Conservation (phyloP, 495 filamentous ascomycete species). For the Entonaema liquescens region DNA sequence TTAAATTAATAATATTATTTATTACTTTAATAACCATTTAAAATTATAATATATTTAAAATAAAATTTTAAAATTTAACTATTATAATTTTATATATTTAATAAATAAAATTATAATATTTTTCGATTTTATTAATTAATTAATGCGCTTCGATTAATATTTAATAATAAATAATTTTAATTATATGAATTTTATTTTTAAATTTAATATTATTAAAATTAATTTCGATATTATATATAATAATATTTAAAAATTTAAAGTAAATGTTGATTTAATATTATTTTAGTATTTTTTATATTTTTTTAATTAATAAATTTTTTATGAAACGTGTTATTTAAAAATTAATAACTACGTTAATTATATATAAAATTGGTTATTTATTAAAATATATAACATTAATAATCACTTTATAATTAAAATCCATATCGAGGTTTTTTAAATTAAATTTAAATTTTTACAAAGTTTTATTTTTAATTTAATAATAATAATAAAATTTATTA, state of each 20-base stretch:
- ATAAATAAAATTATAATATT: not conserved
- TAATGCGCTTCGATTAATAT: no score
- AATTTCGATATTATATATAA: no score
- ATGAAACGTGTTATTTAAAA: not conserved
- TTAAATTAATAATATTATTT: not conserved
- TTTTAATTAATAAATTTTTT: not conserved
- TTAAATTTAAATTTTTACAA: not conserved
- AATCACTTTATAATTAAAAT: not conserved
- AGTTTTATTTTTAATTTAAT: not conserved
- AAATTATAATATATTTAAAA: not conserved
- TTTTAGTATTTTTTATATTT: not conserved
- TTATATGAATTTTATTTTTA: no score
- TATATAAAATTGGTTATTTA: not conserved
- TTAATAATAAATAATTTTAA: no score
- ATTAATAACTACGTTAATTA: not conserved
- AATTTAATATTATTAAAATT: no score
- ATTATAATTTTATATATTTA: not conserved
- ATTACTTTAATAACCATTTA: not conserved
- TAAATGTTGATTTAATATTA: no score
- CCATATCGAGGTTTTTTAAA: not conserved
- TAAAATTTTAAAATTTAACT: not conserved
- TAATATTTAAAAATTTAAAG: no score
- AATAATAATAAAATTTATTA: no score
- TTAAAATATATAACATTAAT: not conserved
- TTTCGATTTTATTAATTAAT: not conserved